phyloP scores from a whole-genome alignment of 345 rosid species.

The Arabis alpina region DNA sequence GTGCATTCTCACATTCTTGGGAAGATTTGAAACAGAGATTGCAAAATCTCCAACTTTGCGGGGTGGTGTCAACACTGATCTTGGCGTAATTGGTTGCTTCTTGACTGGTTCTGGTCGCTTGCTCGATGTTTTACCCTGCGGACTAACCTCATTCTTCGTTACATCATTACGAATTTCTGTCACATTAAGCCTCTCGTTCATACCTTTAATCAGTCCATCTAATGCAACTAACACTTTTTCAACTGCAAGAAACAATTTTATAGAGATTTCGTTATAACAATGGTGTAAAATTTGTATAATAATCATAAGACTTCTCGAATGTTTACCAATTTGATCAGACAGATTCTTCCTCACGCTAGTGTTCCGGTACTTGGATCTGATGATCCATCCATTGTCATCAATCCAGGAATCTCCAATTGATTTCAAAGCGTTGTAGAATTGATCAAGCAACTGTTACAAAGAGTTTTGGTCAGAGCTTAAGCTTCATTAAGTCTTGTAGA shows the following conservation, averaged over 20 bases:
- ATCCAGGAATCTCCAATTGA: conserved; percentile 77
- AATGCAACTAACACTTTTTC: conserved; percentile 59
- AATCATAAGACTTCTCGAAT: conserved; percentile 3
- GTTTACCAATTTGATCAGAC: conserved; percentile 55
- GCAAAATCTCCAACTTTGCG: conserved; percentile 32
- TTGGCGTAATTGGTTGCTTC: conserved; percentile 44
- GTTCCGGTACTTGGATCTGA: conserved; percentile 45
- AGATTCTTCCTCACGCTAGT: conserved; percentile 38
- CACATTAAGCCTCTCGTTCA: conserved; percentile 54
- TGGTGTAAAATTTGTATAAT: neutral
- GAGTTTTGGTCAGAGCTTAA: conserved; percentile 12
- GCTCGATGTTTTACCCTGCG: conserved; percentile 14
- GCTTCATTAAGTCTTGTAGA: neutral
- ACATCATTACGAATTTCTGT: conserved; percentile 50
- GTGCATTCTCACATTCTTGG: conserved; percentile 50
- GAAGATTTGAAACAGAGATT: conserved; percentile 37
- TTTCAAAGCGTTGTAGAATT: conserved; percentile 56
- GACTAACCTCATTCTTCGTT: conserved; percentile 32
- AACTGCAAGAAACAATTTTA: conserved; percentile 44
- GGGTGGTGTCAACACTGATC: conserved; percentile 35
- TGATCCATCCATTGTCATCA: conserved; percentile 53
- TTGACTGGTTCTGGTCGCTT: conserved; percentile 24
- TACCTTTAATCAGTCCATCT: conserved; percentile 53
- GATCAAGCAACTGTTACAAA: conserved; percentile 52
- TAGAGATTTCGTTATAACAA: conserved; percentile 5